Conservation (phyloP, 2,329 filamentous ascomycete species). For the Diaporthe aspalathi region DNA sequence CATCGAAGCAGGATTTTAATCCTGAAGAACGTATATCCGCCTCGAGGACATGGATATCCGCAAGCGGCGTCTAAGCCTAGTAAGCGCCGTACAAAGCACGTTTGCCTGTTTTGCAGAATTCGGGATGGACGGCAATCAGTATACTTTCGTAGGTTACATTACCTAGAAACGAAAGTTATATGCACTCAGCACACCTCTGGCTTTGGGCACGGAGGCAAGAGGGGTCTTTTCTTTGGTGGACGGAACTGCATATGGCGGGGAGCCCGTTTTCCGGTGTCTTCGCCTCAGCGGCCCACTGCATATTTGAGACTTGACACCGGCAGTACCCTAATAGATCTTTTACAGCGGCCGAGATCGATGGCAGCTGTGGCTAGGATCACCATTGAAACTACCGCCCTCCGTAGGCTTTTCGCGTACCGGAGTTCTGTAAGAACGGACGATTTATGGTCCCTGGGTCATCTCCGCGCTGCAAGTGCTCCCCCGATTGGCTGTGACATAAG, state of each 20-base stretch:
- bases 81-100: neutral
- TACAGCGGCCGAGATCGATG: neutral
- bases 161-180: too few relatives aligned
- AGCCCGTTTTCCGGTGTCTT: neutral
- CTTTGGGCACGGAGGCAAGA: neutral
- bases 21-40: neutral
- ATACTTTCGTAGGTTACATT: neutral
- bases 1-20: neutral
- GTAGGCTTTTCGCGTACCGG: neutral
- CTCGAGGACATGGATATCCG: too few relatives aligned
- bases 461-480: neutral
- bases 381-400: neutral
- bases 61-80: neutral
- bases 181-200: neutral
- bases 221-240: neutral
- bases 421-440: neutral
- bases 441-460: conserved; percentile 17
- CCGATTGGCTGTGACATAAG: neutral
- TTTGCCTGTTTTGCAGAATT: neutral
- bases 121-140: conserved; percentile 4
- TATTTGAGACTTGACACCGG: conserved; percentile 10
- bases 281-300: neutral
- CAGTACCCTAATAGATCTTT: too few relatives aligned
- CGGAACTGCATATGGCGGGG: neutral
- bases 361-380: neutral